Base-by-base conservation (phyloP, 1,284 basidiomycete genomes). In the Porodaedalea pini region DNA sequence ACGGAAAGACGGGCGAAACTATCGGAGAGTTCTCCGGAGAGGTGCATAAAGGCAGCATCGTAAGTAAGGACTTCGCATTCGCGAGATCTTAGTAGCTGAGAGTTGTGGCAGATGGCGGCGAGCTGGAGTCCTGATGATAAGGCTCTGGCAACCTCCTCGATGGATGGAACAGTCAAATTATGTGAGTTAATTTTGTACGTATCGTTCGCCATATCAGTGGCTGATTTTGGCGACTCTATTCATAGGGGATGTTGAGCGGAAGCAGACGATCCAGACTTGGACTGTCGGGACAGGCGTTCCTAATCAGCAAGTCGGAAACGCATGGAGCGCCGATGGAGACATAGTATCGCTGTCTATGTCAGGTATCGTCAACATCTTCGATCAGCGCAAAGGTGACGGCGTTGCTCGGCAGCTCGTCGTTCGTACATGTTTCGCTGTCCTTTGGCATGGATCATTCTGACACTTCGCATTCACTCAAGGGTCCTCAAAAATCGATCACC, bases 271-370 rank as follows among this genome's bases (percentile, higher is more conserved):
- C 7, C 82, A 79, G 27, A 83, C 81, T 1, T 95, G 87, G 83
- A 78, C 78, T 0, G 69, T 94, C 32, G 92, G 91, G 10, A 73
- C 81, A 45, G 86, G 83, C 10, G 72, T 94, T 29, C 72, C 77
- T 43, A 72, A 86, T 63, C 93, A 96, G 68, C 96, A 98, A 75
- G 85, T 95, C 49, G 96, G 96, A 37, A 91, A 91, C 63, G 83
- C 86, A 15, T 97, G 90, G 83, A 88, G 82, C 60, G 82, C 81
- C 45, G 79, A 83, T 40, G 79, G 80, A 49, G 81, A 83, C 55
- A 82, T 98, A 56, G 86, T 94, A 34, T 95, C 94, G 2, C 76
- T 98, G 39, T 93, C 92, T 1, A 76, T 97, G 65, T 84, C 83
- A 0, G 95, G 96, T 15, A 81, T 85, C 55, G 77, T 99, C 54